Evolutionary conservation across 495 filamentous ascomycete species (phyloP), one percentile per base, ranked within the genome.

Genomic region (Chaetomium fimeti): DNA sequence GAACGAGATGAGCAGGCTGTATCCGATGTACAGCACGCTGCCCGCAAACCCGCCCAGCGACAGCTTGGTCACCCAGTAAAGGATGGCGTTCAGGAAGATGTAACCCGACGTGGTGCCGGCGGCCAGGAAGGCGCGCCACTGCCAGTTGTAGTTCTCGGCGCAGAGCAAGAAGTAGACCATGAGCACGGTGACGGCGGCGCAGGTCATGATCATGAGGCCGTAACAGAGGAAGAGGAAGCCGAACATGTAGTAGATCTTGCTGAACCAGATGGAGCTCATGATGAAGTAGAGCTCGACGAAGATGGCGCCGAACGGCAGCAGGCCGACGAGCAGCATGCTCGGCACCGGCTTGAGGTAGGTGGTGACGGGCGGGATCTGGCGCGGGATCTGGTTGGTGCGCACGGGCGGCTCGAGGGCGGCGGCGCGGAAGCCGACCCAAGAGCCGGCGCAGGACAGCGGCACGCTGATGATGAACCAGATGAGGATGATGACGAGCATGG

Each of bases 221-320:
- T 95, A 98, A 83, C 92, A 96, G 58, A 98, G 79, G 82, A 98
- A 98, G 45, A 98, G 82, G 83, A 98, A 98, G 32, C 94, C 94
- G 69, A 98, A 98, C 94, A 98, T 98, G 81, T 98, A 98, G 81
- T 98, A 98, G 62, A 98, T 91, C 80, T 93, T 93, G 81, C 87
- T 90, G 76, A 92, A 93, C 94, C 94, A 98, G 71, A 98, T 91
- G 12, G 89, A 92, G 77, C 87, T 93, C 90, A 97, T 94, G 78
- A 98, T 97, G 77, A 96, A 97, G 83, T 94, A 96, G 16, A 98
- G 87, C 76, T 98, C 95, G 47, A 98, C 91, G 66, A 96, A 96
- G 77, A 98, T 97, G 52, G 94, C 92, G 52, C 88, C 91, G 69
- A 98, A 98, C 13, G 95, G 95, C 16, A 97, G 82, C 57, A 97